These are phyloP conservation scores for Boletus fagicola DNA, from an alignment of 768 basidiomycete genomes.

Conservation along the genomic window DNA sequence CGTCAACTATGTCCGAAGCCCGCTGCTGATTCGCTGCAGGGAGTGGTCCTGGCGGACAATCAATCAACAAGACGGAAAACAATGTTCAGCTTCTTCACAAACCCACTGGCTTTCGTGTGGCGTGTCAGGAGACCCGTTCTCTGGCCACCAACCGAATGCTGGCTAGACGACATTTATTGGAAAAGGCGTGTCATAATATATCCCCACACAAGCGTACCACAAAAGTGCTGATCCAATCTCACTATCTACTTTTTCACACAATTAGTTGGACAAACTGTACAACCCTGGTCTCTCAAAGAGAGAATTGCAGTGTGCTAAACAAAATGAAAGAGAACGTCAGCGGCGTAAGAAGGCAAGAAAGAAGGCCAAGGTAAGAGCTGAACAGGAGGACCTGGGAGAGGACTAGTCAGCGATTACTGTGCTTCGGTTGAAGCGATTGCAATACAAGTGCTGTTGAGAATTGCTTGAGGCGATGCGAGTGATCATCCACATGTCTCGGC, in stretches of 20 bases:
- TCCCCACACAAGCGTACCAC: slow-evolving; percentile 11
- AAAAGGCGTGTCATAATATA: slow-evolving; percentile 61
- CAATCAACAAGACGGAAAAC: slow-evolving; percentile 92
- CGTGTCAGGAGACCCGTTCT: slow-evolving; percentile 88
- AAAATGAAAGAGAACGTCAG: slow-evolving; percentile 72
- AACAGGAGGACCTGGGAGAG: slow-evolving; percentile 12
- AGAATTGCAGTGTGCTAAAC: slow-evolving; percentile 65
- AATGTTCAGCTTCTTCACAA: slow-evolving; percentile 88
- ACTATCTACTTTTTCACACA: slow-evolving; percentile 1
- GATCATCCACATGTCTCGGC: background rate
- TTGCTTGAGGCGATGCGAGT: background rate
- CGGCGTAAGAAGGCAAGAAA: slow-evolving; percentile 78
- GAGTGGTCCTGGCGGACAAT: slow-evolving; percentile 94
- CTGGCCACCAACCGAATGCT: slow-evolving; percentile 73
- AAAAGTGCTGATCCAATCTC: slow-evolving; percentile 19
- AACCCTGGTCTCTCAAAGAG: slow-evolving; percentile 79
- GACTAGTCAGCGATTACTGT: slow-evolving; percentile 7
- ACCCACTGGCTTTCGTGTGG: slow-evolving; percentile 83
- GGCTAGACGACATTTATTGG: slow-evolving; percentile 68
- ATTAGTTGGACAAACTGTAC: slow-evolving; percentile 63
- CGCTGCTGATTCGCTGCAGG: slow-evolving; percentile 44
- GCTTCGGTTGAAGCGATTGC: background rate
- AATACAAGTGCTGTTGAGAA: background rate
- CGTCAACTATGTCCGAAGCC: background rate
- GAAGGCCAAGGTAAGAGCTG: slow-evolving; percentile 42